Base-by-base conservation (phyloP, 768 basidiomycete species). In the Infundibulicybe gibba region DNA sequence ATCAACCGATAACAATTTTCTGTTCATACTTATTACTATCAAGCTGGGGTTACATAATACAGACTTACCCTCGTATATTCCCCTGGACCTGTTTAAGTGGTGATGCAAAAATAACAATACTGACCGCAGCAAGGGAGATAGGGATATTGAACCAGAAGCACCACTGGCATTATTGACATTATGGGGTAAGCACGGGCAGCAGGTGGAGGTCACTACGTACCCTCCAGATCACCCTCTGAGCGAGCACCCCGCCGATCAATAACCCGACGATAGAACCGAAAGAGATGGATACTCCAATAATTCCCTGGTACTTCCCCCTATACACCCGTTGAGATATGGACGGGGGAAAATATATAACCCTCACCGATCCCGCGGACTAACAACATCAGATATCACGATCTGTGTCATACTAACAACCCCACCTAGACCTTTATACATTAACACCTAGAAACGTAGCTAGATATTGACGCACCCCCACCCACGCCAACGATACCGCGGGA, bases 231-330 rank as follows among this genome's bases (percentile, higher is more conserved):
- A n/a, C n/a, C n/a, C n/a, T n/a, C n/a, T n/a, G n/a, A n/a, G n/a
- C n/a, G n/a, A n/a, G n/a, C n/a, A n/a, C n/a, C n/a, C n/a, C n/a
- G n/a, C n/a, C n/a, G n/a, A n/a, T n/a, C 0, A 85, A 67, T 0
- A 86, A 86, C 0, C 87, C 86, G 4, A 85, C 69, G 0, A 78
- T 75, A 54, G 81, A 86, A 3, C 84, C 81, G 10, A 83, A 61
- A 1, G 81, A 80, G 16, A 72, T 61, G 6, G 71, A 64, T 5
- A 72, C 79, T 3, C 81, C 79, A 15, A 85, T 81, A 32, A 88
- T 83, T 1, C 87, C 87, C 54, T 87, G 84, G 55, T 87, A 90
- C 64, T 88, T 88, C 20, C 86, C 86, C 51, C 81, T 82, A 50
- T n/a, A n/a, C n/a, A n/a, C n/a, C n/a, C n/a, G n/a, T n/a, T n/a